Evolutionary conservation across 495 filamentous ascomycete species (phyloP), one percentile per base, ranked within the genome.

Genomic region (Daldinia grandis): DNA sequence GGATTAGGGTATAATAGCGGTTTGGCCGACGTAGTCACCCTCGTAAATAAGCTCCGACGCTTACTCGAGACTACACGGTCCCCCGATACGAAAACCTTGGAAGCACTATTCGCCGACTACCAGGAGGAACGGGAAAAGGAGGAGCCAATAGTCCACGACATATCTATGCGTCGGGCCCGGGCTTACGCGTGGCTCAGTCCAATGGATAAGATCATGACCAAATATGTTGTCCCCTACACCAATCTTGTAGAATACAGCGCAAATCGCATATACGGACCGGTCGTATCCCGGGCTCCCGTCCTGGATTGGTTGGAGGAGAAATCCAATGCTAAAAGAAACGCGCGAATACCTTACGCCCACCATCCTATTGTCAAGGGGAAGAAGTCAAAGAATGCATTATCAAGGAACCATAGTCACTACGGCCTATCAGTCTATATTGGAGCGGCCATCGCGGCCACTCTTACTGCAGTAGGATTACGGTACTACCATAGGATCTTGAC

Each of bases 1-100:
- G 83, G 82, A 1, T 69, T 73, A 4, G 82, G 83, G 0, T 81
- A 76, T 25, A 84, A 82, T 55, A 69, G 66, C 21, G 81, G 81
- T 4, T 77, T 85, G 0, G 77, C 80, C 71, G 81, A 78, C 33
- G 78, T 81, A 10, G 82, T 81, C 5, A 78, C 75, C 0, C 71
- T 87, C 0, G 77, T 76, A 9, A 87, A 86, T 67, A 56, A 51
- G 27, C 74, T 84, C 1, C 72, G 66, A 28, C 59, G 56, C 8
- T 53, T 76, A 17, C 65, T 62, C 58, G 31, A 63, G 62, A 35
- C 55, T 58, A 31, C 44, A 4, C 17, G 33, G 15, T 68, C 31
- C 19, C 66, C 65, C 15, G 62, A 33, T 40, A 60, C 68, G 15
- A 56, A 68, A 44, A 42, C 57, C 12, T 47, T 79, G 2, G 72